These are phyloP conservation scores for Orbilia javanica DNA, from an alignment of 2,329 filamentous ascomycete genomes.

Conservation along the genomic window DNA sequence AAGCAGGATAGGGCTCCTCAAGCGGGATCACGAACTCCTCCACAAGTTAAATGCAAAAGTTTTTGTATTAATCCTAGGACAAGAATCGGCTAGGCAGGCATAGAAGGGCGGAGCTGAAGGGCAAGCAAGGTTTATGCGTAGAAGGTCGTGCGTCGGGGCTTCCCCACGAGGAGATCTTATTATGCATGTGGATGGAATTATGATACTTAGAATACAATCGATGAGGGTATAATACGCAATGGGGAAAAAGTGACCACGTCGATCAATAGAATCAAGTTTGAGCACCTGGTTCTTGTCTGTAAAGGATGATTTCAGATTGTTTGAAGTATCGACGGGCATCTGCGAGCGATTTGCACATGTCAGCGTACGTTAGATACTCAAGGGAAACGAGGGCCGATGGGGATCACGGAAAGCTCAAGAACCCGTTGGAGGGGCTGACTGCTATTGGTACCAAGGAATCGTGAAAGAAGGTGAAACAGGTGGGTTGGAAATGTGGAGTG, in stretches of 20 bases:
- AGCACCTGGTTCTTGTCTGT: conserved; percentile 73
- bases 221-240: conserved; percentile 55
- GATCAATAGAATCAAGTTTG: conserved; percentile 55
- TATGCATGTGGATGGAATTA: conserved; percentile 50
- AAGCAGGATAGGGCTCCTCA: conserved; percentile 40
- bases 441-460: conserved; percentile 47
- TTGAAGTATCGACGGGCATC: conserved; percentile 98
- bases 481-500: conserved; percentile 12
- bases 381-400: conserved; percentile 56
- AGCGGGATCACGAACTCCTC: conserved; percentile 38
- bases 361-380: conserved; percentile 26
- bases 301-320: conserved; percentile 97
- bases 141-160: conserved; percentile 33
- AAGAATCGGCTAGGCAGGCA: conserved; percentile 28
- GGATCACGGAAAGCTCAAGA: conserved; percentile 48
- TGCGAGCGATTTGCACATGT: conserved; percentile 64
- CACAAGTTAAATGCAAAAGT: conserved; percentile 20
- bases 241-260: conserved; percentile 23
- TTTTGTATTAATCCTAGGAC: conserved; percentile 18
- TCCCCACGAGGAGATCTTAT: conserved; percentile 53
- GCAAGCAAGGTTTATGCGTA: conserved; percentile 27
- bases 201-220: conserved; percentile 56
- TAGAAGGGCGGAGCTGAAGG: conserved; percentile 37
- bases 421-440: conserved; percentile 17
- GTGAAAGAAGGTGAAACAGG: conserved; percentile 52